Percentiles rank a stretch among this genome's conserved stretches.
phyloP scores from a whole-genome alignment of 345 rosid species.

The Xanthoceras sorbifolium region DNA sequence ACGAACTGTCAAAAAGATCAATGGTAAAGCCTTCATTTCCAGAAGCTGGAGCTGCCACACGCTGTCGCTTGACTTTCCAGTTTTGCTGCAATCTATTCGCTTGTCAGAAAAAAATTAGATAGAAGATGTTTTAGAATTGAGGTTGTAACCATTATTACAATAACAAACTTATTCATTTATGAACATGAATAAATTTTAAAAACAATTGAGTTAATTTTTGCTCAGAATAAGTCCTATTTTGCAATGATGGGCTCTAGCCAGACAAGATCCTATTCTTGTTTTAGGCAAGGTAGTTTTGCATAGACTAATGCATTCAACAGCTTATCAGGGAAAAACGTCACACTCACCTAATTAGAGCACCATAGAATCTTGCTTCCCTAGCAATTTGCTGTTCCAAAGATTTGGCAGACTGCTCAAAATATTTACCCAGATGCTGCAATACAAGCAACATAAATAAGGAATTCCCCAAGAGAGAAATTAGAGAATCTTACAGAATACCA shows the following conservation, averaged over 20 bases:
- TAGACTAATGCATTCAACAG: neutral
- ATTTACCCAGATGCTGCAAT: constrained; percentile 82
- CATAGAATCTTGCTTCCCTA: constrained; percentile 93
- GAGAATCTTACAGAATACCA: constrained; percentile 7
- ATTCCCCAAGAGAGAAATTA: neutral
- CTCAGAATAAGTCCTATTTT: constrained; percentile 8
- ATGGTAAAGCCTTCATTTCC: constrained; percentile 84
- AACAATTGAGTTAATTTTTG: neutral
- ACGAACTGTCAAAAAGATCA: constrained; percentile 76
- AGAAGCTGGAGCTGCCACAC: constrained; percentile 58
- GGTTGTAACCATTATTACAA: neutral
- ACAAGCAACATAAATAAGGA: constrained; percentile 12
- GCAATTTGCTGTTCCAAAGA: constrained; percentile 81
- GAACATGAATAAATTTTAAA: neutral
- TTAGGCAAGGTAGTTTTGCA: neutral
- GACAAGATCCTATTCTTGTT: neutral
- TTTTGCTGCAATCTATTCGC: constrained; percentile 92
- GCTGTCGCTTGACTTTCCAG: constrained; percentile 96
- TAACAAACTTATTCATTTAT: neutral
- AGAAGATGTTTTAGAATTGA: neutral
- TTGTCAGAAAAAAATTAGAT: constrained; percentile 28
- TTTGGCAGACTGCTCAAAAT: constrained; percentile 88
- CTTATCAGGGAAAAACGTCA: neutral
- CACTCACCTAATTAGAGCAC: constrained; percentile 84
- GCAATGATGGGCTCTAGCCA: neutral